Percentiles rank a stretch among this genome's conserved stretches.
Conservation (phyloP, 768 basidiomycete species). For the Suillus ampliporus region DNA sequence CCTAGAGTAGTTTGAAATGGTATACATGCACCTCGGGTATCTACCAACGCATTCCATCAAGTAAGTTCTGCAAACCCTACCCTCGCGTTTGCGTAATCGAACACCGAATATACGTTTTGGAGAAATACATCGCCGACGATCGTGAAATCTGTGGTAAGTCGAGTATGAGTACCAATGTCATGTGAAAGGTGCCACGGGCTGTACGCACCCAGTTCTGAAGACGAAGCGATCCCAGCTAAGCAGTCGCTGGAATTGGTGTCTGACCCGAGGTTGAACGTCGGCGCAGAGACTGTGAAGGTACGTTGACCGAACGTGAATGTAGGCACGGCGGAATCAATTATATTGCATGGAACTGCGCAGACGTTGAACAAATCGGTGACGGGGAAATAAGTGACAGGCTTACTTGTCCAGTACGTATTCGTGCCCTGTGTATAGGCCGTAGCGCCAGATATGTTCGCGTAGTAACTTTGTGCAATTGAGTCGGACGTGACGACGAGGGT, state of each 20-base stretch:
- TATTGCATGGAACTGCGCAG: slow-evolving; percentile 22
- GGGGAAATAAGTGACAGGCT: background rate
- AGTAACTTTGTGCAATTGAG: slow-evolving; percentile 27
- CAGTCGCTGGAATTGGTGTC: slow-evolving; percentile 29
- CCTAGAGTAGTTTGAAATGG: no score
- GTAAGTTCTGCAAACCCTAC: slow-evolving; percentile 43
- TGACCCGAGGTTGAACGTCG: slow-evolving; percentile 46
- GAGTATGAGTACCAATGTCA: slow-evolving; percentile 2
- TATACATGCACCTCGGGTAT: no score
- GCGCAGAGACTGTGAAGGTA: slow-evolving; percentile 36
- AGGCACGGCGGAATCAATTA: slow-evolving; percentile 24
- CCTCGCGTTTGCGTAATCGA: slow-evolving; percentile 31
- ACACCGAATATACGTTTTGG: slow-evolving; percentile 27
- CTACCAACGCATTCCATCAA: background rate
- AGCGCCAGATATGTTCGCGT: slow-evolving; percentile 28
- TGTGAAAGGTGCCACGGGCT: background rate
- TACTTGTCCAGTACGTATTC: slow-evolving; percentile 37
- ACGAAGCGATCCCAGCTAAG: slow-evolving; percentile 32
- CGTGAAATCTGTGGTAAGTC: slow-evolving; percentile 15
- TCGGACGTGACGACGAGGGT: slow-evolving; percentile 28
- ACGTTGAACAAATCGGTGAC: background rate
- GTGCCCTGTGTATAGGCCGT: slow-evolving; percentile 14
- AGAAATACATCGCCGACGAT: slow-evolving; percentile 36
- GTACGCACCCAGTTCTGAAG: slow-evolving; percentile 14
- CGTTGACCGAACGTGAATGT: slow-evolving; percentile 41